Evolutionary conservation across 164 flowering plant genomes (phyloP).

Genomic region (Taxillus chinensis): DNA sequence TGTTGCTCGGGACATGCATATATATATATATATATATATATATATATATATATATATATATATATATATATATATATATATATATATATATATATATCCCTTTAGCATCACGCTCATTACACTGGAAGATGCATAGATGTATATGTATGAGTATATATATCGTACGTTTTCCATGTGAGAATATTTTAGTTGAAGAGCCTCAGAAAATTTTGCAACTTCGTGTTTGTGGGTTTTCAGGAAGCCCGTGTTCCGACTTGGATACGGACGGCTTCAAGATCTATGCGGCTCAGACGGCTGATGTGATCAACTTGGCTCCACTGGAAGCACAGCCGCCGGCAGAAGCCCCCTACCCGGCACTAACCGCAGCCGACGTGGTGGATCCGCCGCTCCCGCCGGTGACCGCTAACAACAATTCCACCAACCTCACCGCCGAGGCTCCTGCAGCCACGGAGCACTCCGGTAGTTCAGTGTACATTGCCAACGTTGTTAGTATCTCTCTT

Average conservation of each 20-base stretch:
- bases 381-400: conserved; percentile 68
- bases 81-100: too few species aligned
- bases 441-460: conserved; percentile 10
- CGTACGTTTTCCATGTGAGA: too few species aligned
- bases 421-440: conserved; percentile 4
- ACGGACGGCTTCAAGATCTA: conserved; percentile 15
- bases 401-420: neutral
- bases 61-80: too few species aligned
- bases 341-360: conserved; percentile 39
- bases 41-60: too few species aligned
- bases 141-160: too few species aligned
- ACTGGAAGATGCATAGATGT: too few species aligned
- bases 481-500: conserved; percentile 20
- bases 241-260: conserved; percentile 34
- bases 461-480: conserved; percentile 17
- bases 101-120: too few species aligned
- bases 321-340: conserved; percentile 34
- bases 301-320: conserved; percentile 13
- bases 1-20: too few species aligned
- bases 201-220: neutral
- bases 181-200: too few species aligned
- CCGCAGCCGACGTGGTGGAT: conserved; percentile 36
- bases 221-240: conserved; percentile 33
- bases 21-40: too few species aligned
- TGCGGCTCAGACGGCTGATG: conserved; percentile 28